phyloP scores from a whole-genome alignment of 2,329 filamentous ascomycete genomes.

The Trichoderma sp. region DNA sequence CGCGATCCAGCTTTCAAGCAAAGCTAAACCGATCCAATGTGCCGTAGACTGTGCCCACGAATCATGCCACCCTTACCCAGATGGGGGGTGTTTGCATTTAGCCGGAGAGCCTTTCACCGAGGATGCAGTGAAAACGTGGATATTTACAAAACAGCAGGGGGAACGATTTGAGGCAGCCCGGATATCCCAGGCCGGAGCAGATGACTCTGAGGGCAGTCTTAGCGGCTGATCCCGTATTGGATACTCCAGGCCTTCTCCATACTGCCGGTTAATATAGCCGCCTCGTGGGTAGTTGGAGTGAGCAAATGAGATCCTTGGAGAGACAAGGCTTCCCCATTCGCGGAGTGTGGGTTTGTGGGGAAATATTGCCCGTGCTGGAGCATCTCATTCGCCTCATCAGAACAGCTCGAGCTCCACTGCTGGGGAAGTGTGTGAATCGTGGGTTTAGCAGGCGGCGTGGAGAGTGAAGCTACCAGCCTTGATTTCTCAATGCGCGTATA shows the following conservation, averaged over 20 bases:
- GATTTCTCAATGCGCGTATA: neutral
- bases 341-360: constrained; percentile 14
- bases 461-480: neutral
- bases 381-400: constrained; percentile 4
- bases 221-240: constrained; percentile 13
- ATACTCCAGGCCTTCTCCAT: neutral
- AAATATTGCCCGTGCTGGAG: constrained; percentile 11
- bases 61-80: constrained; percentile 3
- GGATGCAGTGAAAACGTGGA: constrained; percentile 8
- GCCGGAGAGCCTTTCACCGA: constrained; percentile 11
- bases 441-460: neutral
- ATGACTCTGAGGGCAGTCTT: constrained; percentile 6
- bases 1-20: neutral
- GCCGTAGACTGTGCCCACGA: neutral
- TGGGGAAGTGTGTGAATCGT: constrained; percentile 1
- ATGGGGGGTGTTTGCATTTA: constrained; percentile 9
- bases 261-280: constrained; percentile 18
- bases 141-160: constrained; percentile 1
- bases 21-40: neutral
- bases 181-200: constrained; percentile 1
- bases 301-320: neutral
- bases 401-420: neutral
- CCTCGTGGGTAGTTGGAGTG: constrained; percentile 8
- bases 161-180: neutral
- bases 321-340: constrained; percentile 15